Evolutionary conservation across 768 basidiomycete genomes (phyloP).

Genomic region (Boletus rubescentipes): DNA sequence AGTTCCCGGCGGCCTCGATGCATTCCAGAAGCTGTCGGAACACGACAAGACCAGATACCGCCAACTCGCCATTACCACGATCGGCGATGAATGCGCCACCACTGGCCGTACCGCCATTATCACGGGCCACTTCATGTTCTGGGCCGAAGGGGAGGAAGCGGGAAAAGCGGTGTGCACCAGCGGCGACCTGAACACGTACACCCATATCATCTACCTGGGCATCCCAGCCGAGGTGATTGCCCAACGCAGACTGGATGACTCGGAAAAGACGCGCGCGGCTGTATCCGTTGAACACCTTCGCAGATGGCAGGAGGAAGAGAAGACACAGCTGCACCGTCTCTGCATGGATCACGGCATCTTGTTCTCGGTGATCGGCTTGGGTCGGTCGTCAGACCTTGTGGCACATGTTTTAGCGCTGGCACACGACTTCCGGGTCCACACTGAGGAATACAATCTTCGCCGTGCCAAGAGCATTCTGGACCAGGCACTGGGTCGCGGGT

Average conservation of each 20-base stretch:
- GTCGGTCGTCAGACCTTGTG: slow-evolving; percentile 10
- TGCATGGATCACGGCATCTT: slow-evolving; percentile 16
- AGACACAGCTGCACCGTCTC: slow-evolving; percentile 14
- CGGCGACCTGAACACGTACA: slow-evolving; percentile 16
- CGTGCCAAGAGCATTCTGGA: slow-evolving; percentile 14
- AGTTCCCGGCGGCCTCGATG: slow-evolving; percentile 10
- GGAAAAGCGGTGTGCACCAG: slow-evolving; percentile 17
- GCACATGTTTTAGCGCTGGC: slow-evolving; percentile 13
- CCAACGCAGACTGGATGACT: slow-evolving; percentile 13
- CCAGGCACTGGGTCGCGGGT: slow-evolving; percentile 12
- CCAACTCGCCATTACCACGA: slow-evolving; percentile 12
- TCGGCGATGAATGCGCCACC: slow-evolving; percentile 8
- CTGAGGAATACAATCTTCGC: slow-evolving; percentile 14
- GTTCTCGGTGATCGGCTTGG: slow-evolving; percentile 13
- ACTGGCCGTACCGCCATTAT: slow-evolving; percentile 11
- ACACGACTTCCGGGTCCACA: slow-evolving; percentile 10
- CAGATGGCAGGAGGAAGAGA: slow-evolving; percentile 17
- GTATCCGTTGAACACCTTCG: slow-evolving; percentile 13
- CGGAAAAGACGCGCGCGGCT: slow-evolving; percentile 6
- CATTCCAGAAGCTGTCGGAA: slow-evolving; percentile 13
- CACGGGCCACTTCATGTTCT: slow-evolving; percentile 16
- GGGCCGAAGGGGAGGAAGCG: slow-evolving; percentile 15
- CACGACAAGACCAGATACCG: slow-evolving; percentile 14
- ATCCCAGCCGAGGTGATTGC: slow-evolving; percentile 12
- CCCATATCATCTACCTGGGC: slow-evolving; percentile 14